phyloP scores from a whole-genome alignment of 2,329 filamentous ascomycete species.

The Phaeosphaeriaceae sp. region DNA sequence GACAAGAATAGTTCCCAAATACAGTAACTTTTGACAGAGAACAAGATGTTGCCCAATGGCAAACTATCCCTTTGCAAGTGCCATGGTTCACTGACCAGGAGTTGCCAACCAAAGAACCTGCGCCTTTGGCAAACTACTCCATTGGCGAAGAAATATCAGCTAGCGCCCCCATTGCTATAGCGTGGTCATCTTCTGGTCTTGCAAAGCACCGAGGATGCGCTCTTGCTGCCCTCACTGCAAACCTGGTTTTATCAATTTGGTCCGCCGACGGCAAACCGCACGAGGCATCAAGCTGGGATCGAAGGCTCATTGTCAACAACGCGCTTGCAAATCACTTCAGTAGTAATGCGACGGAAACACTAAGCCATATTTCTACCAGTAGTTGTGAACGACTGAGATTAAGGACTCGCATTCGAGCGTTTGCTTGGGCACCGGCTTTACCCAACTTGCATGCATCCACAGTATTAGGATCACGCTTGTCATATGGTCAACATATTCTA shows the following conservation, averaged over 20 bases:
- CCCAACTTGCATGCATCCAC: conserved; percentile 11
- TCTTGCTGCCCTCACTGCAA: conserved; percentile 63
- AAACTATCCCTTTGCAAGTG: conserved; percentile 52
- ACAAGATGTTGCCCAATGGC: conserved; percentile 43
- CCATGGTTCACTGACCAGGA: conserved; percentile 61
- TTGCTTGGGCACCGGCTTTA: conserved; percentile 49
- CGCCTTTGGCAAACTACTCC: conserved; percentile 57
- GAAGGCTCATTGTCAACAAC: conserved; percentile 61
- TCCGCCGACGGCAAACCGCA: conserved; percentile 53
- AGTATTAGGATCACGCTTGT: conserved; percentile 33
- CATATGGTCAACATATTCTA: conserved; percentile 41
- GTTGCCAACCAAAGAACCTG: conserved; percentile 53
- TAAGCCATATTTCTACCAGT: conserved; percentile 18
- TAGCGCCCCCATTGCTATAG: conserved; percentile 56
- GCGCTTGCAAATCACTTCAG: conserved; percentile 51
- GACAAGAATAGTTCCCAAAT: conserved; percentile 41
- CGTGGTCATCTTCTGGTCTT: conserved; percentile 65
- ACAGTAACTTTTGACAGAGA: conserved; percentile 34
- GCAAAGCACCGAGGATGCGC: conserved; percentile 61
- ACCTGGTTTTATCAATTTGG: conserved; percentile 63
- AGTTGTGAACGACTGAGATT: conserved; percentile 45
- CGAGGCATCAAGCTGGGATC: conserved; percentile 57
- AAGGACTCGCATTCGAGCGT: conserved; percentile 49
- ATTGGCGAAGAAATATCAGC: conserved; percentile 65
- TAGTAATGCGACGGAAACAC: conserved; percentile 10